These are phyloP conservation scores for Berkeleyomyces rouxiae DNA, from an alignment of 2,329 filamentous ascomycete species.

Conservation along the genomic window DNA sequence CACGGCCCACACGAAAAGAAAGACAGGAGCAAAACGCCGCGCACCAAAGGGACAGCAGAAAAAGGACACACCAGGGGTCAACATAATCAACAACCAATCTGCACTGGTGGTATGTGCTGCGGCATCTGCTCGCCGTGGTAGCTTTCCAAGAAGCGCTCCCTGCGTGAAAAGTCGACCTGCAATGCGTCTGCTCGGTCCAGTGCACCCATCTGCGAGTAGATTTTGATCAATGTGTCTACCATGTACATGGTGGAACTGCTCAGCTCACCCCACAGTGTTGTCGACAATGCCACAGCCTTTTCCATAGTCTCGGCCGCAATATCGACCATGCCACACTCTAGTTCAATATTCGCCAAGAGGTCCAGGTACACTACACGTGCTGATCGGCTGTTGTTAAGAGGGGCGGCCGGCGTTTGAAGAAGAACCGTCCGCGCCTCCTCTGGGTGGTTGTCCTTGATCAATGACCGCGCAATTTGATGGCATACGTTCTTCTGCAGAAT, in stretches of 20 bases:
- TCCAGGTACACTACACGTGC: conserved; percentile 12
- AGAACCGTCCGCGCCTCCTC: conserved; percentile 8
- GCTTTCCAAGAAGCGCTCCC: conserved; percentile 10
- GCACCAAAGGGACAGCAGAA: neutral
- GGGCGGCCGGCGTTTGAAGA: conserved; percentile 7
- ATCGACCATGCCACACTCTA: conserved; percentile 7
- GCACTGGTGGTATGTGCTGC: conserved; percentile 7
- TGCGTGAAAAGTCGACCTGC: neutral
- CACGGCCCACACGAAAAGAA: neutral
- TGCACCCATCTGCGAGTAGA: conserved; percentile 11
- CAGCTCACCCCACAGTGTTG: conserved; percentile 10
- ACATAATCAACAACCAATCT: conserved; percentile 5
- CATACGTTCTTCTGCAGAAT: conserved; percentile 10
- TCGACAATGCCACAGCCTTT: conserved; percentile 9
- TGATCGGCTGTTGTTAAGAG: conserved; percentile 10
- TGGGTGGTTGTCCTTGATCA: conserved; percentile 11
- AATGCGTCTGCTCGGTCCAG: conserved; percentile 5
- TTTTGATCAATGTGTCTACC: conserved; percentile 11
- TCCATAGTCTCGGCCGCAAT: conserved; percentile 11
- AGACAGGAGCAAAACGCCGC: neutral
- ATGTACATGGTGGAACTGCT: conserved; percentile 12
- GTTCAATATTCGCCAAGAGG: conserved; percentile 11
- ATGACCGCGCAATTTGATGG: conserved; percentile 10
- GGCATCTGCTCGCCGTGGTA: conserved; percentile 8
- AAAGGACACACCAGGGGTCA: neutral